Percentiles rank a stretch among this genome's conserved stretches.
Conservation (phyloP, 768 basidiomycete species). For the Cystofilobasidium capitatum region DNA sequence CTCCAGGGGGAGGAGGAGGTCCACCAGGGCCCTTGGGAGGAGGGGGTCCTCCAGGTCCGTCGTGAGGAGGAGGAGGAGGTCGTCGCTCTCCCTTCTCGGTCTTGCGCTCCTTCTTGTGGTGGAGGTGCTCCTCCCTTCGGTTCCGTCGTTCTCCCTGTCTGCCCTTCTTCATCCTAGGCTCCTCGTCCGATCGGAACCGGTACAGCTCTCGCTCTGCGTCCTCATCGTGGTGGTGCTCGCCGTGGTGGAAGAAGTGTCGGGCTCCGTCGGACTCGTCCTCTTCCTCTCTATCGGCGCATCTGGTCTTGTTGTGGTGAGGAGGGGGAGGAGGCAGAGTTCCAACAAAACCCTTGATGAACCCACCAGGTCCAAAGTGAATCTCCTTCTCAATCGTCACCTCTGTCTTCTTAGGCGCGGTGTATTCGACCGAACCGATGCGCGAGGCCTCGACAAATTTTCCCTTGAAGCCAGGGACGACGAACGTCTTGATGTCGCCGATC, state of each 20-base stretch:
- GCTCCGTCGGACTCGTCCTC: background rate
- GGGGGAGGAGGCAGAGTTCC: conserved; percentile 26
- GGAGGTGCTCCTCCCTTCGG: background rate
- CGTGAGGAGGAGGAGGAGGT: conserved; percentile 53
- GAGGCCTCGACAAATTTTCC: conserved; percentile 23
- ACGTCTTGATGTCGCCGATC: conserved; percentile 9
- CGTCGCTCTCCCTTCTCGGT: conserved; percentile 5
- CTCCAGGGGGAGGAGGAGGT: conserved; percentile 51
- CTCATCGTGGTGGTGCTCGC: background rate
- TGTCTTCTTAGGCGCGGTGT: background rate
- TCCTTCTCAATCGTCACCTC: conserved; percentile 19
- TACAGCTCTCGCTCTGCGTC: background rate
- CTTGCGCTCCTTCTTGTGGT: conserved; percentile 10
- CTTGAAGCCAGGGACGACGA: conserved; percentile 18
- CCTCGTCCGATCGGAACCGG: background rate
- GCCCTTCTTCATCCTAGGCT: background rate
- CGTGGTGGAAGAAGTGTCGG: background rate
- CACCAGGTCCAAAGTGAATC: conserved; percentile 20
- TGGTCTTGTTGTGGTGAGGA: conserved; percentile 9
- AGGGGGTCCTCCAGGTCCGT: conserved; percentile 70
- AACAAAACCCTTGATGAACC: conserved; percentile 27
- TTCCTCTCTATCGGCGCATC: background rate
- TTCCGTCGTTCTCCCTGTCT: background rate
- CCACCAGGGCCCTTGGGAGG: conserved; percentile 48
- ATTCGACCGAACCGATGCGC: conserved; percentile 9